Base-by-base conservation (phyloP, 805 yeast species). In the Metschnikowia bowlesiae region DNA sequence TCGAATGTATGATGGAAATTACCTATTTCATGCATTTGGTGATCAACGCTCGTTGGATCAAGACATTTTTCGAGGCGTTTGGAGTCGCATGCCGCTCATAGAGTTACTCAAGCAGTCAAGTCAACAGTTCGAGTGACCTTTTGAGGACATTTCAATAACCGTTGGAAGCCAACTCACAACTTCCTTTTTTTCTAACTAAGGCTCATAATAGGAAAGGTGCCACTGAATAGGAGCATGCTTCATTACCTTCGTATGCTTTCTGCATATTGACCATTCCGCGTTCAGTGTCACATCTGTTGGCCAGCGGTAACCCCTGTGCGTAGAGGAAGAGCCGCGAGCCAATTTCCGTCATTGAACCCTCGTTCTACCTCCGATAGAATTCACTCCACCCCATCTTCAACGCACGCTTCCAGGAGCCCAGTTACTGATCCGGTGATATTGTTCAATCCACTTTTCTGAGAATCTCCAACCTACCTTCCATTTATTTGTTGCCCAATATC, bases 351-450 rank as follows among this genome's bases (percentile, higher is more conserved):
- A 22, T 18, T 26, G n/a, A 42, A 33, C 28, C 38, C 45, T 42
- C 45, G 26, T 38, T 38, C 38, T 42, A 32, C 29, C 45, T 37
- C 45, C 45, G 36, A 32, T 32, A 32, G 31, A 41, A 42, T 22
- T 34, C 22, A 8, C 45, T 26, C 31, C 45, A 18, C 32, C 31
- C 14, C 2, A n/a, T 2, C 13, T 18, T 9, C 8, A 33, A 14
- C 29, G 11, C 28, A 42, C 38, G n/a, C 45, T n/a, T 34, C 22
- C 13, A 5, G 16, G 22, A 10, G 30, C 31, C 26, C 36, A 33
- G 22, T 33, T 22, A 7, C 38, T 26, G n/a, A 14, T 29, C 11
- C 26, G 16, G 14, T 29, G 10, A 34, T 14, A 8, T 39, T n/a
- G 16, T 14, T 14, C 16, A 33, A 33, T 10, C n/a, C 3, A 13